These are phyloP conservation scores for Vachellia collinsii DNA, from an alignment of 306 rosid species.

Conservation along the genomic window DNA sequence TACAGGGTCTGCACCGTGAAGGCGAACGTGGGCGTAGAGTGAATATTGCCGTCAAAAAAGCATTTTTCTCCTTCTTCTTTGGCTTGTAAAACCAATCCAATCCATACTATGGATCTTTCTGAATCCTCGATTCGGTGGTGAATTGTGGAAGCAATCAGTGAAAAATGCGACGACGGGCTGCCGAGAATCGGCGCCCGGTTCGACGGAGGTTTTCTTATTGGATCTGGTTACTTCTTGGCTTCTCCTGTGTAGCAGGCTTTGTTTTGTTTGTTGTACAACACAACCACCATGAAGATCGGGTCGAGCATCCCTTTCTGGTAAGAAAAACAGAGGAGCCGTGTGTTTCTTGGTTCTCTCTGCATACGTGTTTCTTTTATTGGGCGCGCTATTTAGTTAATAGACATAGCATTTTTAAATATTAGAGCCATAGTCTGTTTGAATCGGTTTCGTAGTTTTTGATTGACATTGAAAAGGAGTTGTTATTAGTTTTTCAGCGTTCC, in stretches of 20 bases:
- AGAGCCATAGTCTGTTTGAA: slow-evolving; percentile 15
- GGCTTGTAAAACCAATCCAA: slow-evolving; percentile 44
- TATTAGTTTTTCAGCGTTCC: not conserved
- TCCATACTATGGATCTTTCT: slow-evolving; percentile 37
- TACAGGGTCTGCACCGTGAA: not conserved
- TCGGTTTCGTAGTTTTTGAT: not conserved
- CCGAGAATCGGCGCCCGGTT: slow-evolving; percentile 93
- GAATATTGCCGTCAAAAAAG: not conserved
- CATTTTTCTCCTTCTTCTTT: not conserved
- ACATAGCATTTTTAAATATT: not conserved
- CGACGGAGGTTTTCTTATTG: slow-evolving; percentile 72
- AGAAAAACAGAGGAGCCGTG: not conserved
- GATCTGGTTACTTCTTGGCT: slow-evolving; percentile 84
- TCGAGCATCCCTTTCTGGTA: slow-evolving; percentile 61
- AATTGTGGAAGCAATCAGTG: slow-evolving; percentile 46
- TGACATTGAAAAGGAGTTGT: not conserved
- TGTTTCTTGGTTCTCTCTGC: not conserved
- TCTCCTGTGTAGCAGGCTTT: slow-evolving; percentile 66
- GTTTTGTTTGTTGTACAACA: slow-evolving; percentile 75
- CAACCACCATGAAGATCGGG: slow-evolving; percentile 68
- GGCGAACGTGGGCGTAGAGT: not conserved
- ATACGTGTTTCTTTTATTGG: slow-evolving; percentile 7
- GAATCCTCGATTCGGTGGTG: slow-evolving; percentile 43
- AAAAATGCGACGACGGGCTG: slow-evolving; percentile 89
- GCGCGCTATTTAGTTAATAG: not conserved